Evolutionary conservation across 73 alveolate genomes (phyloP), one percentile per base, ranked within the genome.

Genomic region (Effrenium voratum): DNA sequence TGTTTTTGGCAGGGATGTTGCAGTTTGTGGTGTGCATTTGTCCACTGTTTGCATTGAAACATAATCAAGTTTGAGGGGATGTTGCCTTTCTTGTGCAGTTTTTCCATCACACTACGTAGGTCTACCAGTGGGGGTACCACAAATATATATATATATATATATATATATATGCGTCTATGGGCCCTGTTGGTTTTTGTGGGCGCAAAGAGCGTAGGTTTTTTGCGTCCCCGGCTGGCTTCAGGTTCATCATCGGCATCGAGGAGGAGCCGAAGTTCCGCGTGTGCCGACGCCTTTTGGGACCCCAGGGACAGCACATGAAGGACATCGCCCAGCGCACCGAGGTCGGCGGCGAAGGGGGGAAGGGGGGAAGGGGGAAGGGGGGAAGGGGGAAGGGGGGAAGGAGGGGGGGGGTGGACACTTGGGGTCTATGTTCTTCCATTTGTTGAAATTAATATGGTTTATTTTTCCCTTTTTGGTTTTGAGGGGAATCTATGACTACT

Each of bases 221-320:
- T 36, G 77, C 26, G 22, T 63, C 26, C 40, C 26, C 26, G 32
- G 59, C 79, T 16, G 26, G 3, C 30, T 41, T 12, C n/a, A 88
- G 95, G 95, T 88, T 59, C 72, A 88, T 88, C 73, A 68, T 88
- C 34, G 95, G 95, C 72, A 63, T 88, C 46, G 95, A 88, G 81
- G 95, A 88, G 34, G 95, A 88, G 81, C 10, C 84, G 19, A 59
- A 60, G 26, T 88, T 88, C 49, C 95, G 86, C 1, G 95, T 88
- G 45, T 88, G 95, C 77, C 95, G 95, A 44, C 49, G 95, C 44
- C 73, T 85, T 41, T 36, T 83, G 77, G 93, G 94, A 57, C 94
- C 81, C 45, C 49, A 70, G 44, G 98, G 98, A 45, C 90, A 91
- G 46, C 90, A 91, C 79, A 73, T 91, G 98, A 91, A 91, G 98